phyloP scores from a whole-genome alignment of 1,284 basidiomycete genomes.

The Heterobasidion parviporum region DNA sequence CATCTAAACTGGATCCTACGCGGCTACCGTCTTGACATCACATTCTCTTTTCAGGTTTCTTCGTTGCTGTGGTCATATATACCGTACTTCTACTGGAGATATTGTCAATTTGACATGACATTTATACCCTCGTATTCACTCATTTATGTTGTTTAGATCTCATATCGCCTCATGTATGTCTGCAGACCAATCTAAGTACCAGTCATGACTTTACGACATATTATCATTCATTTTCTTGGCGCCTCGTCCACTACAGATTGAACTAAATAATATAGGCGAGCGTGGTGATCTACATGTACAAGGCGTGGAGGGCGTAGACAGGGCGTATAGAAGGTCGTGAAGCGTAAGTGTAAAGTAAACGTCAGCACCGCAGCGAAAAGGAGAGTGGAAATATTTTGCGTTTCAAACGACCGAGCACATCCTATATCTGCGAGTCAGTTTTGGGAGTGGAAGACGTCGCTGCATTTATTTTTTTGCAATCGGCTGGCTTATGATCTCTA shows the following conservation, averaged over 20 bases:
- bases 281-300: no score
- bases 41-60: constrained; percentile 1
- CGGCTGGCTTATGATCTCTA: background rate
- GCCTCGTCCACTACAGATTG: background rate
- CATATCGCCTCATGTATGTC: constrained; percentile 10
- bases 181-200: constrained; percentile 4
- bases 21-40: constrained; percentile 27
- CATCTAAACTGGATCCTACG: constrained; percentile 73
- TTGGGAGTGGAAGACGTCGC: no score
- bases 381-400: no score
- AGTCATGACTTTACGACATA: constrained; percentile 8
- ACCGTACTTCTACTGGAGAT: constrained; percentile 10
- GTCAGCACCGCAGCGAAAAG: no score
- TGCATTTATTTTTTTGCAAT: background rate
- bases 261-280: background rate
- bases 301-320: no score
- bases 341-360: no score
- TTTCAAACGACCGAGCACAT: no score
- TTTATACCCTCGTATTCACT: constrained; percentile 12
- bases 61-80: constrained; percentile 7
- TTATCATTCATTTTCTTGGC: background rate
- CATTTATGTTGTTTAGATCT: constrained; percentile 13
- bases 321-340: no score
- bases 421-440: no score
- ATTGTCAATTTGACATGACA: constrained; percentile 8